Base-by-base conservation (phyloP, 495 filamentous ascomycete genomes). In the Massariosphaeria phaeospora region DNA sequence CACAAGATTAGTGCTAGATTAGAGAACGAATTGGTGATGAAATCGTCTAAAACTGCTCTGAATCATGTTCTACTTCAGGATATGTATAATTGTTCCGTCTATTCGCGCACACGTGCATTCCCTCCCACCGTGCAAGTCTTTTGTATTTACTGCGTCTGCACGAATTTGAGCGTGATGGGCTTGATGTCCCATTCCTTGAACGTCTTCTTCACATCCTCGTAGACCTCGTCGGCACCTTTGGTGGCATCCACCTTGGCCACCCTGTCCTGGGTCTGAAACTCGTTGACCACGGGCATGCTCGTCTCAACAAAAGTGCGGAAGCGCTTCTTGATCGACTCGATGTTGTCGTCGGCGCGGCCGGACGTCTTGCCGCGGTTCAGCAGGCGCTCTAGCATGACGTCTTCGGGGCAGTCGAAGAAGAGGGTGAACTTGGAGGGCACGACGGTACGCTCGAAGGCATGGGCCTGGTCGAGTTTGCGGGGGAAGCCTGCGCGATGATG, bases 221-320 rank as follows among this genome's bases (percentile, higher is more conserved):
- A 95, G 26, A 98, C 90, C 42, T 83, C 77, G 5, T 91, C 86
- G 2, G 85, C 81, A 17, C 68, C 59, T 20, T 77, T 76, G 25
- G 79, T 82, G 21, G 89, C 88, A 53, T 79, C 71, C 12, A 96
- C 76, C 69, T 80, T 82, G 55, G 93, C 82, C 20, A 97, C 90
- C 70, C 84, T 86, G 38, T 77, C 80, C 71, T 90, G 72, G 55
- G 72, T 74, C 72, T 84, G 84, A 71, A 85, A 97, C 63, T 85
- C 80, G 57, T 93, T 78, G 41, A 98, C 90, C 30, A 96, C 93
- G 34, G 93, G 93, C 89, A 97, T 95, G 68, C 87, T 94, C 2
- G 89, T 95, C 70, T 96, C 88, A 24, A 93, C 75, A 65, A 97
- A 98, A 3, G 85, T 90, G 54, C 83, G 79, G 75, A 98, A 98